Base-by-base conservation (phyloP, 2,329 filamentous ascomycete species). In the Hypomyces rosellus region DNA sequence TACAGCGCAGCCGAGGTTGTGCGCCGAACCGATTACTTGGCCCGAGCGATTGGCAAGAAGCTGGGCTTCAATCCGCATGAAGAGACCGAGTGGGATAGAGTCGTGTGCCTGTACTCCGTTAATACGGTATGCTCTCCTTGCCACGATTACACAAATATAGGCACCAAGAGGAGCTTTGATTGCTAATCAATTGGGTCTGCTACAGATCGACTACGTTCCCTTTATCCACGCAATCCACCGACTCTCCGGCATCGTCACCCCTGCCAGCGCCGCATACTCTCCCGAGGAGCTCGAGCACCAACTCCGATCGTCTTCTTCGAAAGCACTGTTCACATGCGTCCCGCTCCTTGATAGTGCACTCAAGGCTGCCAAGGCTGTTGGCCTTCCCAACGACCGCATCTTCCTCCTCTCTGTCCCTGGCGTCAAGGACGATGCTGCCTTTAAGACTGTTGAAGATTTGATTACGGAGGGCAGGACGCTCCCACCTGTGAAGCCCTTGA, bases 21-120 rank as follows among this genome's bases (percentile, higher is more conserved):
- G 46, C 74, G 83, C 50, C 77, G 86, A 18, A 78, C 86, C 9
- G 83, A 89, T 25, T 74, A 72, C 48, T 74, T 93, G 18, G 78
- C 88, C 14, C 78, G 85, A 51, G 84, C 80, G 18, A 70, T 95
- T 34, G 77, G 79, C 38, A 83, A 86, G 63, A 81, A 88, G 55
- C 76, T 93, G 52, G 83, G 80, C 40, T 90, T 88, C 77, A 66
- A 76, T 42, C 81, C 85, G 7, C 84, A 88, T 57, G 66, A 81
- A 50, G 88, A 85, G 12, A 80, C 81, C 0, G 86, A 91, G 64
- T 93, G 85, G 85, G 88, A 93, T 61, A 89, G 90, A 65, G 86
- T 91, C 20, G 73, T 89, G 44, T 85, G 76, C 4, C 72, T 91
- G 25, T 95, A 88, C 69, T 84, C 85, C n/a, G 68, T 90, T 52